Evolutionary conservation across 2,329 filamentous ascomycete species (phyloP).

Genomic region (Phyllosticta paracitricarpa): DNA sequence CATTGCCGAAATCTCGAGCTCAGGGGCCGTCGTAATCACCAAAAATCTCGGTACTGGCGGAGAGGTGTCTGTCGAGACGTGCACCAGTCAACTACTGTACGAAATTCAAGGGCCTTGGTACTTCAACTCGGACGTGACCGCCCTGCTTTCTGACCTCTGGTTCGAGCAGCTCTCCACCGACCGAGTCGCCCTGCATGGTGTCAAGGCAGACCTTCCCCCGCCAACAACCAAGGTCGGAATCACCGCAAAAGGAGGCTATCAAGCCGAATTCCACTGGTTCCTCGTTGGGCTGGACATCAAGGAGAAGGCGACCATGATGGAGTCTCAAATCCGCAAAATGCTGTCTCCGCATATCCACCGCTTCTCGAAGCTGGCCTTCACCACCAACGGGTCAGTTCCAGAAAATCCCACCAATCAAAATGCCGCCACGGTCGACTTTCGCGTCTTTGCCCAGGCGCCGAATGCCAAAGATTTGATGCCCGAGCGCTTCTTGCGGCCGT

Average conservation of each 20-base stretch:
- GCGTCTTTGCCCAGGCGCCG: slow-evolving; percentile 38
- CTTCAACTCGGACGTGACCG: slow-evolving; percentile 48
- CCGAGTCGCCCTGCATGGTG: slow-evolving; percentile 39
- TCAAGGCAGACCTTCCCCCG: slow-evolving; percentile 33
- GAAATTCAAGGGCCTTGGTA: slow-evolving; percentile 39
- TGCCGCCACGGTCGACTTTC: slow-evolving; percentile 39
- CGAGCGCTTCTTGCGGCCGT: slow-evolving; percentile 30
- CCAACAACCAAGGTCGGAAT: slow-evolving; percentile 34
- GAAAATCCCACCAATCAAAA: slow-evolving; percentile 36
- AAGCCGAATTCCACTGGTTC: slow-evolving; percentile 38
- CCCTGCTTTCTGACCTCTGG: slow-evolving; percentile 39
- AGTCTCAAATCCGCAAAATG: slow-evolving; percentile 24
- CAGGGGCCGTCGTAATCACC: slow-evolving; percentile 19
- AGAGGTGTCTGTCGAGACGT: slow-evolving; percentile 13
- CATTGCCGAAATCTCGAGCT: slow-evolving; percentile 21
- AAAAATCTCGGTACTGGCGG: slow-evolving; percentile 15
- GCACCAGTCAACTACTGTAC: slow-evolving; percentile 14
- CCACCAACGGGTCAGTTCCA: slow-evolving; percentile 30
- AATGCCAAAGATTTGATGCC: slow-evolving; percentile 25
- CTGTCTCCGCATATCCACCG: slow-evolving; percentile 28
- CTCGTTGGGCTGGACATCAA: slow-evolving; percentile 35
- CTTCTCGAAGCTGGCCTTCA: slow-evolving; percentile 28
- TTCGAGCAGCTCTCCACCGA: slow-evolving; percentile 43
- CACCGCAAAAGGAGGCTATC: slow-evolving; percentile 35
- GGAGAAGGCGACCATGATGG: slow-evolving; percentile 36